Conservation (phyloP, 148 eudicot species). For the Spergularia bocconei region DNA sequence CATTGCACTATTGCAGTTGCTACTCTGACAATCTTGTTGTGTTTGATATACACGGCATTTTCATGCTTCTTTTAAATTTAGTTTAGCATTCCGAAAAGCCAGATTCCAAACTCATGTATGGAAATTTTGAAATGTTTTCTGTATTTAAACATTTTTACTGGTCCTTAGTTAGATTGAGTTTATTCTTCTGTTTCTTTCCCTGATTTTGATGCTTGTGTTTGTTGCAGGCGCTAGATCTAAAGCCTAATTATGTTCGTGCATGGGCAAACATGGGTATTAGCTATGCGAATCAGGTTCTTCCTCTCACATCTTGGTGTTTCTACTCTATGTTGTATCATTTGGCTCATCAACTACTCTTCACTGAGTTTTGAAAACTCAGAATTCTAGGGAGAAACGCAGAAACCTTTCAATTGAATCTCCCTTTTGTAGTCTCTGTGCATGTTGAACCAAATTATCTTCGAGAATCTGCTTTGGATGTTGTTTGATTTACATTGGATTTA, state of each 20-base stretch:
- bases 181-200: background rate
- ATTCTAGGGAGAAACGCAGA: background rate
- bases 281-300: constrained; percentile 85
- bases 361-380: background rate
- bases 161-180: background rate
- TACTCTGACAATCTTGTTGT: background rate
- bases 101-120: background rate
- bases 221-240: constrained; percentile 84
- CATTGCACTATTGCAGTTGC: background rate
- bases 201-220: constrained; percentile 18
- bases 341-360: background rate
- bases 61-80: background rate
- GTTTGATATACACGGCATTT: background rate
- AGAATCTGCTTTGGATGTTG: background rate
- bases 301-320: constrained; percentile 3
- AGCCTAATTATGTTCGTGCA: constrained; percentile 99
- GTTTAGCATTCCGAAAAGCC: background rate
- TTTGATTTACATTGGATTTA: background rate
- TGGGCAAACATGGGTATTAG: constrained; percentile 99
- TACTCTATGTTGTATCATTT: background rate
- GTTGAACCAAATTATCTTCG: background rate
- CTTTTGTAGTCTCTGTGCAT: background rate
- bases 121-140: background rate
- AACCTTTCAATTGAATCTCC: background rate
- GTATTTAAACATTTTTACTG: background rate